Evolutionary conservation across 2,329 filamentous ascomycete species (phyloP).

Genomic region (Monosporascus sp.): DNA sequence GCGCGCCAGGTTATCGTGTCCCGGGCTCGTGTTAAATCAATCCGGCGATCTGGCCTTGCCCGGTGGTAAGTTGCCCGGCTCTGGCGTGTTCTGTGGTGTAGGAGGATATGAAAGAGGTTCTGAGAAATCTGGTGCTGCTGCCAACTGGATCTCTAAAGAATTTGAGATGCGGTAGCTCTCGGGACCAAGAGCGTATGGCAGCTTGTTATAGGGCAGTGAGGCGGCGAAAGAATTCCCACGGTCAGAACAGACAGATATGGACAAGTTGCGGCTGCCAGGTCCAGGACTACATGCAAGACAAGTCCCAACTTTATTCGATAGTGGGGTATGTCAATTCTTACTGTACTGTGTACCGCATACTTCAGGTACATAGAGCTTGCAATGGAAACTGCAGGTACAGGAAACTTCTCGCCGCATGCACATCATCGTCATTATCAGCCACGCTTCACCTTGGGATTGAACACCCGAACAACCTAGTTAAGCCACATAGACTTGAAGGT

Average conservation of each 20-base stretch:
- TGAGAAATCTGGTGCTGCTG: not conserved
- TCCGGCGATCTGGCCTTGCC: not conserved
- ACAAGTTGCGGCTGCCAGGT: constrained; percentile 6
- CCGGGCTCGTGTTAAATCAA: not conserved
- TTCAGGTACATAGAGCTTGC: too few relatives aligned
- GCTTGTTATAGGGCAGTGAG: not conserved
- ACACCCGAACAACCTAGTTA: too few relatives aligned
- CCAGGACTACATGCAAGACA: not conserved
- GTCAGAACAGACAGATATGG: constrained; percentile 2
- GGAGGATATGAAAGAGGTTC: not conserved
- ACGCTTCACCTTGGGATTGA: too few relatives aligned
- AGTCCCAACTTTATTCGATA: not conserved
- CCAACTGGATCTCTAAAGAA: not conserved
- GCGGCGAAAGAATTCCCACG: not conserved
- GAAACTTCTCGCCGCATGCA: too few relatives aligned
- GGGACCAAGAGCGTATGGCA: not conserved
- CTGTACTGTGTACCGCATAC: too few relatives aligned
- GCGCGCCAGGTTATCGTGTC: not conserved
- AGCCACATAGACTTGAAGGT: too few relatives aligned
- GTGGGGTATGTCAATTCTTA: not conserved
- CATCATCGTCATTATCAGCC: too few relatives aligned
- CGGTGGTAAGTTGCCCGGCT: not conserved
- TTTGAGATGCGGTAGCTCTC: not conserved
- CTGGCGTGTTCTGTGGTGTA: not conserved
- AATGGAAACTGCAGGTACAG: too few relatives aligned